Percentiles rank a stretch among this genome's conserved stretches.
These are phyloP conservation scores for Microsporum ferrugineum DNA, from an alignment of 2,329 filamentous ascomycete species.

Conservation along the genomic window DNA sequence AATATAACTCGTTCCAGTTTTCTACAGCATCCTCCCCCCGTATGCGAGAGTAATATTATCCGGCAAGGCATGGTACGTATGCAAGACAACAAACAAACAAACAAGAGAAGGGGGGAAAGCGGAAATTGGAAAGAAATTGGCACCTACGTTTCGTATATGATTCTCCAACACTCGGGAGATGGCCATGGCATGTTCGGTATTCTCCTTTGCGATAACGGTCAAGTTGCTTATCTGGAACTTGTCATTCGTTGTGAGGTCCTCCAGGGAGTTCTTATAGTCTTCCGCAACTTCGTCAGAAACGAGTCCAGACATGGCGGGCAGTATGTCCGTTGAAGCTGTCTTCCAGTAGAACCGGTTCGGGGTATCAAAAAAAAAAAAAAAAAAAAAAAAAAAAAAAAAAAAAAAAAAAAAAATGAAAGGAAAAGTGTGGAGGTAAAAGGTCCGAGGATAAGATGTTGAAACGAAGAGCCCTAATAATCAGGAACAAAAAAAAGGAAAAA, in stretches of 20 bases:
- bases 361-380: slow-evolving; percentile 24
- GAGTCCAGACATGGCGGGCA: slow-evolving; percentile 46
- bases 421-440: slow-evolving; percentile 4
- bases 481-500: not conserved
- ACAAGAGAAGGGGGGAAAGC: slow-evolving; percentile 6
- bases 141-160: slow-evolving; percentile 86
- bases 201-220: slow-evolving; percentile 94
- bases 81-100: slow-evolving; percentile 18
- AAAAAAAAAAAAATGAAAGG: not conserved
- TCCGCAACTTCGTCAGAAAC: slow-evolving; percentile 77
- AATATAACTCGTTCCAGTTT: slow-evolving; percentile 9
- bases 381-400: slow-evolving; percentile 22
- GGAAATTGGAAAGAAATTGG: slow-evolving; percentile 10
- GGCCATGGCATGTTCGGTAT: slow-evolving; percentile 85
- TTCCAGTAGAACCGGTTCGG: not conserved
- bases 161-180: slow-evolving; percentile 85
- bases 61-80: slow-evolving; percentile 6
- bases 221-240: slow-evolving; percentile 94
- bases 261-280: slow-evolving; percentile 86
- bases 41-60: not conserved
- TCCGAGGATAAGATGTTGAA: slow-evolving; percentile 16
- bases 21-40: not conserved
- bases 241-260: slow-evolving; percentile 83
- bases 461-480: not conserved
- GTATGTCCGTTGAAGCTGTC: slow-evolving; percentile 6